These are phyloP conservation scores for Phytophthora ramorum DNA, from an alignment of 352 stramenopile genomes.

Conservation along the genomic window DNA sequence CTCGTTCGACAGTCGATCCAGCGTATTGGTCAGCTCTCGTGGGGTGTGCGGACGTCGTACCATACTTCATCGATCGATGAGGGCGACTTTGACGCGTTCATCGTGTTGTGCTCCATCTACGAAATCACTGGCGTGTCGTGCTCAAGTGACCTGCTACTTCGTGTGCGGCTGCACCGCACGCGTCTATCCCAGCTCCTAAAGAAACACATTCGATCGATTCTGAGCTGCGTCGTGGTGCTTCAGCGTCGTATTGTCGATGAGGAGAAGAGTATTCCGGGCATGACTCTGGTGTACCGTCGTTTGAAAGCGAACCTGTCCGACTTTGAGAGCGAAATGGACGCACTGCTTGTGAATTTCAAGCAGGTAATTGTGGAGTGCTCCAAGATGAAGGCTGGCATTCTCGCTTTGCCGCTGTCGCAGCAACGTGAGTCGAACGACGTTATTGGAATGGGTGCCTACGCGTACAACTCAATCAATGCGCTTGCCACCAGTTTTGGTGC, in stretches of 20 bases:
- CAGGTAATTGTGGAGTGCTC: slow-evolving; percentile 77
- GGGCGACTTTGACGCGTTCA: slow-evolving; percentile 84
- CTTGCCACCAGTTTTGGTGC: slow-evolving; percentile 74
- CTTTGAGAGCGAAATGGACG: slow-evolving; percentile 78
- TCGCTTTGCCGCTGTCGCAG: slow-evolving; percentile 78
- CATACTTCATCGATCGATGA: slow-evolving; percentile 87
- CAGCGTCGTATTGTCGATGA: slow-evolving; percentile 80
- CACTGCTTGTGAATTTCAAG: slow-evolving; percentile 72
- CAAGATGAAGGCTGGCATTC: slow-evolving; percentile 85
- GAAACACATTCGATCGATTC: slow-evolving; percentile 73
- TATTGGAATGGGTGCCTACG: slow-evolving; percentile 70
- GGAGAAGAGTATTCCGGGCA: slow-evolving; percentile 80
- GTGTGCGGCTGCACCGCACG: slow-evolving; percentile 73
- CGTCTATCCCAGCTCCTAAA: slow-evolving; percentile 75
- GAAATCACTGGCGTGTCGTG: slow-evolving; percentile 65
- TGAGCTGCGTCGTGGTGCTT: slow-evolving; percentile 77
- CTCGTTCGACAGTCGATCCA: slow-evolving; percentile 89
- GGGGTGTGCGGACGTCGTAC: slow-evolving; percentile 83
- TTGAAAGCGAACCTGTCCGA: slow-evolving; percentile 59
- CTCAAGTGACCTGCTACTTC: slow-evolving; percentile 73
- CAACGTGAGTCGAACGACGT: slow-evolving; percentile 74
- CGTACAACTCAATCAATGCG: slow-evolving; percentile 87
- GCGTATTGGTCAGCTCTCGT: slow-evolving; percentile 83
- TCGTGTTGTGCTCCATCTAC: slow-evolving; percentile 90
- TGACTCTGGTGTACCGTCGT: slow-evolving; percentile 78